Base-by-base conservation (phyloP, 257 asterid species). In the Verbena officinalis region DNA sequence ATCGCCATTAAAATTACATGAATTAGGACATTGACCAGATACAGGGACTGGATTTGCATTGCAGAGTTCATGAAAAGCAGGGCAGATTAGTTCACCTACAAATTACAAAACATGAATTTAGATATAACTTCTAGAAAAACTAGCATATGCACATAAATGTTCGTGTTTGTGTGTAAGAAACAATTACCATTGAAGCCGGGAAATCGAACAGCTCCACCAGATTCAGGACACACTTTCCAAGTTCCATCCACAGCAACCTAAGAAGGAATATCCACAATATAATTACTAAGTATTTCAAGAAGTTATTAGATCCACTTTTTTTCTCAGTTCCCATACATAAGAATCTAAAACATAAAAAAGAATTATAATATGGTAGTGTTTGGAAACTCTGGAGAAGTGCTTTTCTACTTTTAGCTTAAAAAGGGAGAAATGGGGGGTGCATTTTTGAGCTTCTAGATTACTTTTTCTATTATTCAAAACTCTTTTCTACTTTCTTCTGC, bases 41-140 rank as follows among this genome's bases (percentile, higher is more conserved):
- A 75, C 53, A 0, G 88, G 87, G 40, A 77, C 83, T 21, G 93
- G 90, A 22, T 79, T 84, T 21, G 71, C 68, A 24, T 76, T 73
- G 77, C 99, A 95, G 59, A 95, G 86, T 72, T 95, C 99, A 52
- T 79, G 93, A 86, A 82, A 88, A 38, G 96, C 95, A n/a, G 99
- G 98, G 83, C 99, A 95, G 77, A 79, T 75, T 70, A 95, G 75
- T 44, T 86, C 99, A 62, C 99, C 99, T 95, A 62, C 45, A 80
- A 22, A 23, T 61, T 16, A 67, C 42, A 33, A 30, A 44, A 44
- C 51, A 42, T 11, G 6, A 22, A 19, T 24, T 43, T 10, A 39
- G 10, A 62, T 44, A 0, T 16, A 13, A 65, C 43, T 42, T 38
- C 5, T 20, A 23, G 10, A 53, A 31, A 66, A 55, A 58, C 21